Evolutionary conservation across 2,329 filamentous ascomycete genomes (phyloP).

Genomic region (Emydomyces testavorans): DNA sequence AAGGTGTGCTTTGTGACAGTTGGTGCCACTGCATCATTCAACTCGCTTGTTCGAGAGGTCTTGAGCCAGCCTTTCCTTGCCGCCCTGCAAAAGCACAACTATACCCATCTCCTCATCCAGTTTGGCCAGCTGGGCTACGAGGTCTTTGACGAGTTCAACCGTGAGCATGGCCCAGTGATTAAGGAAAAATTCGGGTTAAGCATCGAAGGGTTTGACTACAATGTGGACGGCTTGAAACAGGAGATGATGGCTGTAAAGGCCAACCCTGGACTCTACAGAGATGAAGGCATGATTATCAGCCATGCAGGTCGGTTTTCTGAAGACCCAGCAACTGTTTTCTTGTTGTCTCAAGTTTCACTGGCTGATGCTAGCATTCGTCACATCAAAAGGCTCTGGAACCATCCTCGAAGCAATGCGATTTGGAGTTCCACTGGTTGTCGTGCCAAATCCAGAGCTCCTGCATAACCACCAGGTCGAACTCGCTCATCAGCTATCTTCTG

Average conservation of each 20-base stretch:
- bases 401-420: conserved; percentile 72
- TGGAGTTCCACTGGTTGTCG: conserved; percentile 68
- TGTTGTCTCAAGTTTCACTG: neutral
- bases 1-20: conserved; percentile 72
- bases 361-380: neutral
- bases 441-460: conserved; percentile 70
- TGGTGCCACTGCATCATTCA: conserved; percentile 81
- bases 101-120: conserved; percentile 65
- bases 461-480: conserved; percentile 89
- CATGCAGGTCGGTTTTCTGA: conserved; percentile 60
- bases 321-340: neutral
- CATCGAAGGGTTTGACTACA: conserved; percentile 56
- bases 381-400: conserved; percentile 63
- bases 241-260: conserved; percentile 48
- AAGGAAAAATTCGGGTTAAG: conserved; percentile 33
- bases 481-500: conserved; percentile 59
- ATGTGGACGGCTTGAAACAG: conserved; percentile 45
- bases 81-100: conserved; percentile 48
- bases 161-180: conserved; percentile 20
- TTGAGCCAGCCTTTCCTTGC: conserved; percentile 52
- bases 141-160: conserved; percentile 39
- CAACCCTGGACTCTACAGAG: conserved; percentile 27
- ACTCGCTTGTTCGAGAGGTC: conserved; percentile 54
- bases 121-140: conserved; percentile 57
- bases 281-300: conserved; percentile 65